These are phyloP conservation scores for Ceratocystis harringtonii DNA, from an alignment of 2,329 filamentous ascomycete genomes.

Conservation along the genomic window DNA sequence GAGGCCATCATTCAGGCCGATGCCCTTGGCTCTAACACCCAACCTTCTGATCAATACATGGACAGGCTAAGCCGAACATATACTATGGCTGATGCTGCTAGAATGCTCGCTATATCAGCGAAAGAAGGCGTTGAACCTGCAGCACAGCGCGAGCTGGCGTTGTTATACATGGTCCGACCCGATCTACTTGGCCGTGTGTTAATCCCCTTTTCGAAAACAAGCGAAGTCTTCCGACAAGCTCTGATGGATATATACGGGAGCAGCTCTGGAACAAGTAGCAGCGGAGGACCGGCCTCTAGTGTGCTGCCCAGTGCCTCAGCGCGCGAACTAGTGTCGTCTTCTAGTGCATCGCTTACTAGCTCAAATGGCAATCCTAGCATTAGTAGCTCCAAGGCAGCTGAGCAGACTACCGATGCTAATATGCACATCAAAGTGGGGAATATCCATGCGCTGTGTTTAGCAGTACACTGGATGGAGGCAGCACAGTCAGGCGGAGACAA, in stretches of 20 bases:
- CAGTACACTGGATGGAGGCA: slow-evolving; percentile 93
- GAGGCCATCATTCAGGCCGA: slow-evolving; percentile 44
- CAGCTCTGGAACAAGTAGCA: background rate
- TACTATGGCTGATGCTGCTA: slow-evolving; percentile 64
- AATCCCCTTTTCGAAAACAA: slow-evolving; percentile 66
- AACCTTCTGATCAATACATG: slow-evolving; percentile 23
- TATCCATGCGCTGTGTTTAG: slow-evolving; percentile 79
- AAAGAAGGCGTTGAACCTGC: slow-evolving; percentile 71
- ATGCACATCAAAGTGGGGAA: slow-evolving; percentile 30
- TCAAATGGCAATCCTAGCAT: too few relatives aligned
- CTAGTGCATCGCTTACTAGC: background rate
- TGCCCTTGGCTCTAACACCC: slow-evolving; percentile 19
- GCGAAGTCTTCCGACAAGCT: slow-evolving; percentile 80
- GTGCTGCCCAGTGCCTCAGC: background rate
- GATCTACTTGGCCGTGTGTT: slow-evolving; percentile 70
- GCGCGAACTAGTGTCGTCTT: background rate
- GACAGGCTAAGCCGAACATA: slow-evolving; percentile 36
- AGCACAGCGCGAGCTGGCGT: slow-evolving; percentile 81
- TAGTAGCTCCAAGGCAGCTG: background rate
- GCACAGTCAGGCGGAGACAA: slow-evolving; percentile 76
- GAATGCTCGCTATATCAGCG: slow-evolving; percentile 84
- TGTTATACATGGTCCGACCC: slow-evolving; percentile 84
- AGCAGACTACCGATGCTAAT: background rate
- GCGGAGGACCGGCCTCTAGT: slow-evolving; percentile 8
- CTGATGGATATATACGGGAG: slow-evolving; percentile 57